These are phyloP conservation scores for Mucuna pruriens DNA, from an alignment of 306 rosid genomes.

Conservation along the genomic window DNA sequence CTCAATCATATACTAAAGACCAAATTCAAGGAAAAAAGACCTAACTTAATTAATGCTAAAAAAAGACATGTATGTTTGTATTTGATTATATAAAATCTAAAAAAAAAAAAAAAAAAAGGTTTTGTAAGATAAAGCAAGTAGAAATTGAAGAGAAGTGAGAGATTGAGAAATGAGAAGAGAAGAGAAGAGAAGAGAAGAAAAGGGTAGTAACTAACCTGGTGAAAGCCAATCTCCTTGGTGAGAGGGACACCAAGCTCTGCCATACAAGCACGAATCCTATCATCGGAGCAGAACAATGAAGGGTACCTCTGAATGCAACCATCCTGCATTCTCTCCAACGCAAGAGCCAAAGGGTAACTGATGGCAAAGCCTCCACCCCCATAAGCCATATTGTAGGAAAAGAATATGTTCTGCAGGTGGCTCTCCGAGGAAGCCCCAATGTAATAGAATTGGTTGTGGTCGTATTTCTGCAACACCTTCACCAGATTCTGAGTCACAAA, in stretches of 20 bases:
- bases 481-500: conserved; percentile 67
- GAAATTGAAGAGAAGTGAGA: too few relatives aligned
- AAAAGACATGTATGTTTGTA: too few relatives aligned
- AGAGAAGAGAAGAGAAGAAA: too few relatives aligned
- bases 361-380: conserved; percentile 85
- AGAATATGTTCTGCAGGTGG: conserved; percentile 66
- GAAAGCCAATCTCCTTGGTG: conserved; percentile 68
- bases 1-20: conserved; percentile 24
- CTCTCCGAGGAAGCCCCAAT: conserved; percentile 74
- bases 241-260: conserved; percentile 82
- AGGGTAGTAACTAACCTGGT: conserved; percentile 84
- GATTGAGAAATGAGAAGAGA: too few relatives aligned
- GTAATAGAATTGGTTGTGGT: conserved; percentile 60
- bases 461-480: conserved; percentile 60
- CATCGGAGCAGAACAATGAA: conserved; percentile 65
- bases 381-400: conserved; percentile 72
- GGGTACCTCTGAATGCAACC: conserved; percentile 63
- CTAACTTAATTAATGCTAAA: neutral
- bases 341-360: conserved; percentile 60
- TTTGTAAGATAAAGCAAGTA: too few relatives aligned
- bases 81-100: too few relatives aligned
- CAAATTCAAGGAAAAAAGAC: neutral
- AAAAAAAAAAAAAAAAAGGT: too few relatives aligned
- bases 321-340: conserved; percentile 67
- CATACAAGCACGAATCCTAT: conserved; percentile 80